Conservation (phyloP, 129 eudicot species). For the Dittrichia graveolens region DNA sequence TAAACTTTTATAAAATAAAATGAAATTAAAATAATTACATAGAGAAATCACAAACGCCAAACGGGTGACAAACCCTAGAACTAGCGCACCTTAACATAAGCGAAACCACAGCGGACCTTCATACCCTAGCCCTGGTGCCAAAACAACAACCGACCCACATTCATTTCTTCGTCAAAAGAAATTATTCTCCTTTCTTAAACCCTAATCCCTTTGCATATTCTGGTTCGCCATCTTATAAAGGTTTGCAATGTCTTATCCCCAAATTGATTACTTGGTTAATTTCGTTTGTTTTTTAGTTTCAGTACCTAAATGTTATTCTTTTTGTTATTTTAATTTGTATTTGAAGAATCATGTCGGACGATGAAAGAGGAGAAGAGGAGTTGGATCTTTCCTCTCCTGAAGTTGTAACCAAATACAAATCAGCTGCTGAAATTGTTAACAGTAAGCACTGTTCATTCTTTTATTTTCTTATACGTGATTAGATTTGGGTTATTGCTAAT, state of each 20-base stretch:
- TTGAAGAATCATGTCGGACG: conserved; percentile 67
- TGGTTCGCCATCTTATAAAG: not conserved
- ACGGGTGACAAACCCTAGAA: too few relatives aligned
- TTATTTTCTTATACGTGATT: not conserved
- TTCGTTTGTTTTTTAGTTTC: conserved; percentile 2
- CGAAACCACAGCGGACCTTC: not conserved
- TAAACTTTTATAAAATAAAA: too few relatives aligned
- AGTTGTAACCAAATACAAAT: conserved; percentile 92
- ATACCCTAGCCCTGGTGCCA: conserved; percentile 16
- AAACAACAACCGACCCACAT: not conserved
- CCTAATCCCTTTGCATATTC: conserved; percentile 12
- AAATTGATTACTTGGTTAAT: conserved; percentile 1
- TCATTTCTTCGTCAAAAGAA: not conserved
- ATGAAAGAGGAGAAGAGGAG: conserved; percentile 85
- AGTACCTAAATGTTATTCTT: not conserved
- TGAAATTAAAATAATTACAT: too few relatives aligned
- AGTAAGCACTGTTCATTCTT: conserved; percentile 36
- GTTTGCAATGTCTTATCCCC: not conserved
- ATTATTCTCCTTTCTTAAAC: conserved; percentile 5
- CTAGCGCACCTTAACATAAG: too few relatives aligned
- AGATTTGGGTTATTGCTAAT: not conserved
- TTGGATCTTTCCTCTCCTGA: conserved; percentile 86
- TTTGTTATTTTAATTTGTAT: not conserved
- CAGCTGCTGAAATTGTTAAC: conserved; percentile 89
- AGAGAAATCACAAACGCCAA: too few relatives aligned